Evolutionary conservation across 192 early-diverging fungal species (phyloP), one percentile per base, ranked within the genome.

Genomic region (Geosiphon pyriformis): DNA sequence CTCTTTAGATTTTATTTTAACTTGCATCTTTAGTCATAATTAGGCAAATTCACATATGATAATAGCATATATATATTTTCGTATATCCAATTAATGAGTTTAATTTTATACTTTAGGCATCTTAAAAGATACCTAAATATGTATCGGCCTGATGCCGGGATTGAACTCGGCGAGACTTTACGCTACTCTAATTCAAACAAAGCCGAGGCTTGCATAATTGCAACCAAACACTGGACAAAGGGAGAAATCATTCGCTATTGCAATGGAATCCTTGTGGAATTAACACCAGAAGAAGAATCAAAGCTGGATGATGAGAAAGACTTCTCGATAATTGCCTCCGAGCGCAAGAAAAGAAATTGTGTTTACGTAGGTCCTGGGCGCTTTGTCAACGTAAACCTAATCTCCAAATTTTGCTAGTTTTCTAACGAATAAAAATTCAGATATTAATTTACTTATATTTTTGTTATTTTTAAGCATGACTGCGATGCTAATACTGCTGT

Each of bases 331-430:
- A 67, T 67, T 34, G 51, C 33, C 29, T 67, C 65, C 55, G 59
- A 70, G 1, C 69, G 78, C 20, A 76, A 79, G 33, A 64, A 73
- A 4, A 70, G 76, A 15, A 80, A 71, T 42, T 85, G 79, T 54
- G 67, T 87, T 20, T 85, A 85, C 53, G 69, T 87, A 2, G 85
- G 85, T 15, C 85, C 85, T 20, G 85, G 82, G 2, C 74, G 85
- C 23, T 87, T 87, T 70, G 80, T 87, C 10, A 87, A 87, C 53
- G 80, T 82, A 80, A 71, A 73, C 37, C 35, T 42, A 42, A 35
- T 56, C 18, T 11, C 51, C n/a, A 7, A 30, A 51, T 61, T 46
- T 65, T 42, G 18, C 66, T 20, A n/a, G 55, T 20, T 62, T 34
- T 49, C 22, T 50, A 3, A 30, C 35, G 25, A 69, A 23, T 15